phyloP scores from a whole-genome alignment of 2,329 filamentous ascomycete species.

The Diaporthe vexans region DNA sequence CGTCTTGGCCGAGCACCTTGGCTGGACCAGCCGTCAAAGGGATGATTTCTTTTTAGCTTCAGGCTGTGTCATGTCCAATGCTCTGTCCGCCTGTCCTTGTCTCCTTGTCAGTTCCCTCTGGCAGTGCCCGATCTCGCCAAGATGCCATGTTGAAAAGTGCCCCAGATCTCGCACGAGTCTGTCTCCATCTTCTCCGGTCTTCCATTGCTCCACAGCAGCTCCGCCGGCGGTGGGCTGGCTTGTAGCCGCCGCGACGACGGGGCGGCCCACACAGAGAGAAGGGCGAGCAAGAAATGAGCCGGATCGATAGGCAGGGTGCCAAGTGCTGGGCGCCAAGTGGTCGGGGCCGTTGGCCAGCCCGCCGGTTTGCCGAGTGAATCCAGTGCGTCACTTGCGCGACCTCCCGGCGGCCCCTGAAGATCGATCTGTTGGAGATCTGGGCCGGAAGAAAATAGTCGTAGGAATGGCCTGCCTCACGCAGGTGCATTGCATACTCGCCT shows the following conservation, averaged over 20 bases:
- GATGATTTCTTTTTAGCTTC: conserved; percentile 23
- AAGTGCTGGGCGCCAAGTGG: conserved; percentile 40
- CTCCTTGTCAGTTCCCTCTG: not conserved
- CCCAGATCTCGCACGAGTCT: not conserved
- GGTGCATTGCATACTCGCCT: not conserved
- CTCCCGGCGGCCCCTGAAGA: conserved; percentile 27
- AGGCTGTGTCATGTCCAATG: conserved; percentile 16
- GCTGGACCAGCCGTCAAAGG: conserved; percentile 19
- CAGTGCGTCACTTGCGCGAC: conserved; percentile 26
- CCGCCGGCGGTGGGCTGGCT: conserved; percentile 12
- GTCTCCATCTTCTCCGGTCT: conserved; percentile 9
- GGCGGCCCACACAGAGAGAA: not conserved
- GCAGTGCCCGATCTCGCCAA: conserved; percentile 18
- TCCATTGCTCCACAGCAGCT: not conserved
- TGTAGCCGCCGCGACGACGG: not conserved
- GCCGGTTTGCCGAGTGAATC: conserved; percentile 28
- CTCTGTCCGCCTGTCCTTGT: conserved; percentile 4
- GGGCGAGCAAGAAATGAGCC: conserved; percentile 16
- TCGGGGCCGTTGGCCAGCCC: conserved; percentile 21
- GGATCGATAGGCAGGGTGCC: conserved; percentile 25
- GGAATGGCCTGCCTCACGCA: not conserved
- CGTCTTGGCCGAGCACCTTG: conserved; percentile 35
- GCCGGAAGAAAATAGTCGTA: not conserved
- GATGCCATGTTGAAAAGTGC: not conserved
- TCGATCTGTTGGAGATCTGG: not conserved